These are phyloP conservation scores for Sordariomycetes sp. DNA, from an alignment of 2,329 filamentous ascomycete species.

Conservation along the genomic window DNA sequence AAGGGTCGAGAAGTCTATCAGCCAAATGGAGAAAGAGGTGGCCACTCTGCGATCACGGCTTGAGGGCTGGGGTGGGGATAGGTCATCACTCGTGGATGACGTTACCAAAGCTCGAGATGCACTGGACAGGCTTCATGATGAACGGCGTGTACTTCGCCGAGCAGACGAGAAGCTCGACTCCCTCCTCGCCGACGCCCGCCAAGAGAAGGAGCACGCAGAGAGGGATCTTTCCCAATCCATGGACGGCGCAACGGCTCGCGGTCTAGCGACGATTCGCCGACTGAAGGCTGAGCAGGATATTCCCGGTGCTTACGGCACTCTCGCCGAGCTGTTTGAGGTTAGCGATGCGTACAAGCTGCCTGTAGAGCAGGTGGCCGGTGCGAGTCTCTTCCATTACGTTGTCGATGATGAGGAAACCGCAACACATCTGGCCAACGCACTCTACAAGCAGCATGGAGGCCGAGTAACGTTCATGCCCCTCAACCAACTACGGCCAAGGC, in stretches of 20 bases:
- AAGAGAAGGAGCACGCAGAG: conserved; percentile 70
- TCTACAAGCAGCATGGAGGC: conserved; percentile 72
- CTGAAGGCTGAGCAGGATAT: conserved; percentile 72
- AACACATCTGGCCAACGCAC: conserved; percentile 64
- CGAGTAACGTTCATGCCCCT: conserved; percentile 93
- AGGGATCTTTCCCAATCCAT: conserved; percentile 71
- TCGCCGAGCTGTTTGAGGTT: conserved; percentile 88
- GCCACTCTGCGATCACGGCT: conserved; percentile 59
- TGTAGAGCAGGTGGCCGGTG: conserved; percentile 85
- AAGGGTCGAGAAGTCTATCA: conserved; percentile 60
- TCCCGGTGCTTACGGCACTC: conserved; percentile 79
- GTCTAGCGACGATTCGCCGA: conserved; percentile 75
- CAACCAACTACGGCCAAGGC: conserved; percentile 63
- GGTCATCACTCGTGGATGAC: conserved; percentile 61
- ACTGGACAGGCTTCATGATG: conserved; percentile 70
- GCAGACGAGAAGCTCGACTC: conserved; percentile 82
- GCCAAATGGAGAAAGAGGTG: conserved; percentile 62
- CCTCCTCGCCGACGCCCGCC: conserved; percentile 61
- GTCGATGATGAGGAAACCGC: conserved; percentile 88
- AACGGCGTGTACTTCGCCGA: conserved; percentile 77
- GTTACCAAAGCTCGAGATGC: conserved; percentile 68
- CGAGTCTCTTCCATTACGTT: conserved; percentile 89
- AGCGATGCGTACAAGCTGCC: conserved; percentile 77
- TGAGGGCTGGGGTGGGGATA: conserved; percentile 67
- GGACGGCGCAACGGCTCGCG: conserved; percentile 78